Conservation (phyloP, 805 yeast species). For the Saccharomycopsis synnaedendra region DNA sequence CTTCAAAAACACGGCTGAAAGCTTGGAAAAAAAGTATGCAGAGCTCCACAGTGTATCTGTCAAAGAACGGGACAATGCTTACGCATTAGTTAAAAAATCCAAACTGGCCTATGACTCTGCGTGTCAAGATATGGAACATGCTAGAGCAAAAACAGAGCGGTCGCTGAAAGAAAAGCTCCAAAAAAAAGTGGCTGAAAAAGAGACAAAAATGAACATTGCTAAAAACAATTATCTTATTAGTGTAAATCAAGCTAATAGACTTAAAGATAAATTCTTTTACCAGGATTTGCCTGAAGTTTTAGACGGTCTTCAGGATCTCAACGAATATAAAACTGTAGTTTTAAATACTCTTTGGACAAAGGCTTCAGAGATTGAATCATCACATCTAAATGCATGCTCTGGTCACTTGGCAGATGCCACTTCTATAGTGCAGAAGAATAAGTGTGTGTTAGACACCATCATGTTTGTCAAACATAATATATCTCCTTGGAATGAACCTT, state of each 20-base stretch:
- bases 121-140: constrained; percentile 71
- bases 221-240: constrained; percentile 76
- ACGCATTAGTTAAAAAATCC: constrained; percentile 46
- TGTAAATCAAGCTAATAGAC: constrained; percentile 75
- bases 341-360: constrained; percentile 57
- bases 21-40: constrained; percentile 43
- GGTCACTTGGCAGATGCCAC: constrained; percentile 39
- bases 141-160: constrained; percentile 58
- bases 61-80: constrained; percentile 34
- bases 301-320: constrained; percentile 74
- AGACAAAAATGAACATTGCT: constrained; percentile 74
- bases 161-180: constrained; percentile 34
- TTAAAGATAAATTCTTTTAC: constrained; percentile 85
- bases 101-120: constrained; percentile 73
- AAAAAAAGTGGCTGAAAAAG: constrained; percentile 45
- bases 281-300: constrained; percentile 89
- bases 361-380: constrained; percentile 52
- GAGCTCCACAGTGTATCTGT: constrained; percentile 48
- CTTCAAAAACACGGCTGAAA: constrained; percentile 41
- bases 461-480: constrained; percentile 90
- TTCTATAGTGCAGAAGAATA: constrained; percentile 52
- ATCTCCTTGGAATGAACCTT: constrained; percentile 72
- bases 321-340: constrained; percentile 64
- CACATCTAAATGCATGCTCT: constrained; percentile 32
- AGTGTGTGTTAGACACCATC: constrained; percentile 64